Base-by-base conservation (phyloP, 2,329 filamentous ascomycete genomes). In the Hymenoscyphus scutula region DNA sequence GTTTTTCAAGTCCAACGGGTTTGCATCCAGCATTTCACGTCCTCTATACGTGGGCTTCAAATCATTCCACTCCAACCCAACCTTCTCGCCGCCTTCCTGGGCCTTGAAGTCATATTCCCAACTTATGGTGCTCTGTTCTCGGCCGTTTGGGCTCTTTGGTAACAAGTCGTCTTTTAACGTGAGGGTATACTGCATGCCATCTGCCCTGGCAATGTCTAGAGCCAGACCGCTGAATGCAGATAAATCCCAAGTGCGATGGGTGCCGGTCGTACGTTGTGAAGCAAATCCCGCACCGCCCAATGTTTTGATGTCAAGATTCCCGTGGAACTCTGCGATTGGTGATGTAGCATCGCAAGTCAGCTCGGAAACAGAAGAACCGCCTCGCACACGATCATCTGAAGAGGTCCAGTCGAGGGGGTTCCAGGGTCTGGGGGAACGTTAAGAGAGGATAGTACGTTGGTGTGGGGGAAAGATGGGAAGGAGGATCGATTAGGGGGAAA, bases 251-350 rank as follows among this genome's bases (percentile, higher is more conserved):
- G 77, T 76, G 15, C 80, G 76, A 45, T 82, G 77, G 7, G 86
- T 84, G 45, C 75, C 76, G 3, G 80, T 81, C 4, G 88, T 92
- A 55, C 88, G 84, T 73, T 94, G 91, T 4, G 88, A 91, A 10
- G 91, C 91, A 72, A 96, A 95, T 5, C 91, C 91, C 0, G 91
- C 91, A 32, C 90, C 90, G 29, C 90, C 90, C 0, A 95, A 84
- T 0, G 89, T 86, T 59, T 81, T 82, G 66, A 88, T 91, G 76
- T 95, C 90, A 23, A 95, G 81, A 27, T 80, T 79, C 2, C 91
- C 91, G 66, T 84, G 77, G 76, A 93, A 73, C 76, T 81, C 61
- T 75, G 88, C 85, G 75, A 70, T 64, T 5, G 65, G 65, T 65
- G 58, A 71, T 53, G 69, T 67, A 11, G 66, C 61, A 23, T 71